Evolutionary conservation across 2,329 filamentous ascomycete genomes (phyloP).

Genomic region (Arthrobotrys sinensis): DNA sequence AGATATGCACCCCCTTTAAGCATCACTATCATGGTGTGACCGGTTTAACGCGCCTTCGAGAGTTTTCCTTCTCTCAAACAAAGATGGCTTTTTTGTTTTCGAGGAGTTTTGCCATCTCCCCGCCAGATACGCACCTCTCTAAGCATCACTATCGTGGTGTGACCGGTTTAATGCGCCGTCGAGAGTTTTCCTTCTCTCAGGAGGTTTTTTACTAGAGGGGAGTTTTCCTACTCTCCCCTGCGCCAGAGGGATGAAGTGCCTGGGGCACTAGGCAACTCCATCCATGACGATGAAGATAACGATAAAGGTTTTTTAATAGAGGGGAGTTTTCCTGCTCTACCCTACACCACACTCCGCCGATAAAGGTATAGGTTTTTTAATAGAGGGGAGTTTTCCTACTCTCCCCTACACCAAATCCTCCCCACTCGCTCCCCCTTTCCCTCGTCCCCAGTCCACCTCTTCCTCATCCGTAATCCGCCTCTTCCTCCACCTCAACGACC

Average conservation of each 20-base stretch:
- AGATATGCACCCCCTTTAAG: slow-evolving; percentile 16
- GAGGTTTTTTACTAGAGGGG: too few species aligned
- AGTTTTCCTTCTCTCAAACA: slow-evolving; percentile 20
- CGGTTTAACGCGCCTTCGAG: slow-evolving; percentile 10
- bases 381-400: neutral
- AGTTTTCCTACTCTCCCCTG: neutral
- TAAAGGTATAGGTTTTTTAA: neutral
- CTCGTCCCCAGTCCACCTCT: neutral
- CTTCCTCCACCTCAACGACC: neutral
- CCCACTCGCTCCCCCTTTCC: neutral
- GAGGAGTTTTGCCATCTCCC: slow-evolving; percentile 6
- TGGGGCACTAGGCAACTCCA: too few species aligned
- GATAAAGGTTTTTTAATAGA: neutral
- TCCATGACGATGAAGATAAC: too few species aligned
- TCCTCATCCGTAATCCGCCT: too few species aligned
- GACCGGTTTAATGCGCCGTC: slow-evolving; percentile 11
- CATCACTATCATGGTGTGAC: slow-evolving; percentile 27
- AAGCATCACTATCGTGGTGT: slow-evolving; percentile 24
- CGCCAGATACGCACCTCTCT: slow-evolving; percentile 15
- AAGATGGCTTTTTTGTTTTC: neutral
- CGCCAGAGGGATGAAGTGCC: too few species aligned
- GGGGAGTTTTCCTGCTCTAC: slow-evolving; percentile 2
- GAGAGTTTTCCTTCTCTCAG: slow-evolving; percentile 27
- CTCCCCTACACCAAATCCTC: neutral
- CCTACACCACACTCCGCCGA: neutral